Base-by-base conservation (phyloP, 148 eudicot species). In the Chenopodium suecicum region DNA sequence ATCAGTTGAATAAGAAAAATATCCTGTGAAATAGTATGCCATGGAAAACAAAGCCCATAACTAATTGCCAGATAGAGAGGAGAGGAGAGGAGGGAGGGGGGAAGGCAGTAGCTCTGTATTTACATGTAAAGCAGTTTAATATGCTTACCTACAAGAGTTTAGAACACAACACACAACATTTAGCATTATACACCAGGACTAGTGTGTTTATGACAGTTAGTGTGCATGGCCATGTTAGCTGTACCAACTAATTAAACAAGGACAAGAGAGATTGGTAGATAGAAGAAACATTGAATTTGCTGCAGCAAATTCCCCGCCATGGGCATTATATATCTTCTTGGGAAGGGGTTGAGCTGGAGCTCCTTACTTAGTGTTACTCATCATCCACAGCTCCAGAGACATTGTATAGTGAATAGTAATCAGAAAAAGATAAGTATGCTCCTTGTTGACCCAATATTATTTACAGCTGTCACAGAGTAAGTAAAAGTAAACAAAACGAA, bases 11-110 rank as follows among this genome's bases (percentile, higher is more conserved):
- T 23, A 71, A 20, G 48, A 56, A 8, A 76, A 62, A 19, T 73
- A 34, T 12, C 70, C 65, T 46, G n/a, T 44, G 17, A 70, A 52
- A 70, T 34, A 71, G 20, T 41, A 79, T 60, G 48, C 27, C 62
- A 78, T 32, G 10, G 52, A n/a, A 83, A 83, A 32, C 74, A 77
- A 17, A 44, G 34, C 32, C 22, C 44, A 64, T 32, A 65, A 22
- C 23, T 52, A 52, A 56, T 37, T 64, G 47, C 27, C 11, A 82
- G 74, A 34, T 50, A 52, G 19, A 46, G 3, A 41, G 44, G 44
- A 41, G 7, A 5, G 44, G 44, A 5, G 44, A 5, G 44, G 44
- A 7, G 7, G 44, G 44, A 0, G 60, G 31, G 9, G 2, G 44
- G 37, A 34, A 16, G 66, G 71, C 83, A 79, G 32, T 66, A 70